Evolutionary conservation across 1,284 basidiomycete genomes (phyloP).

Genomic region (Pseudozyma pruni): DNA sequence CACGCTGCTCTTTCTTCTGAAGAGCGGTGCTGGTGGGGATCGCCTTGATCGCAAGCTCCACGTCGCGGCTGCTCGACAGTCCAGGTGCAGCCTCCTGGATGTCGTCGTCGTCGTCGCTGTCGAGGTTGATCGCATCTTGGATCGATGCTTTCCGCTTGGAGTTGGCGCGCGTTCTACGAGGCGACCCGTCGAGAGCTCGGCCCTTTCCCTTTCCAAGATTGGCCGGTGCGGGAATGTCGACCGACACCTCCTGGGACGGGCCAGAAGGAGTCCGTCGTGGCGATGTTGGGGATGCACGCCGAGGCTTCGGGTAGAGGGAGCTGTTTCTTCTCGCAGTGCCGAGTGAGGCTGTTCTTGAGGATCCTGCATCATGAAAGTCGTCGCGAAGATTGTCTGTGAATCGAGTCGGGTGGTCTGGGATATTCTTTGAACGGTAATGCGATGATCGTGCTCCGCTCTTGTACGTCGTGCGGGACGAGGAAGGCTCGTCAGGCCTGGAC

Average conservation of each 20-base stretch:
- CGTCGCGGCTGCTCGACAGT: not conserved
- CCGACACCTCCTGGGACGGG: not conserved
- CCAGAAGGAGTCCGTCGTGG: too few species aligned
- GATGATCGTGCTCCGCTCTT: too few species aligned
- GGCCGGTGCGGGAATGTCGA: not conserved
- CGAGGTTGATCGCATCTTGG: slow-evolving; percentile 7
- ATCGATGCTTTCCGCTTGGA: slow-evolving; percentile 1
- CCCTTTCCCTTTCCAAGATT: slow-evolving; percentile 20
- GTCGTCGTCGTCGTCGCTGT: slow-evolving; percentile 12
- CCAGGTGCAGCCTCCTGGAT: not conserved
- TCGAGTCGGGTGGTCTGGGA: not conserved
- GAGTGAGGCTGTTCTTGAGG: too few species aligned
- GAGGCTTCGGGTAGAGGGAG: too few species aligned
- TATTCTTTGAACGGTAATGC: not conserved
- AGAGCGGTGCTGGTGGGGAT: slow-evolving; percentile 7
- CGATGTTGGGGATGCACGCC: too few species aligned
- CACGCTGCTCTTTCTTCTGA: slow-evolving; percentile 13
- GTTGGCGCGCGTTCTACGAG: slow-evolving; percentile 2
- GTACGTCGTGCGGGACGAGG: not conserved
- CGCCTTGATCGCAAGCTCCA: not conserved
- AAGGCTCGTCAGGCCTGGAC: not conserved
- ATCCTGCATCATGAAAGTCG: not conserved
- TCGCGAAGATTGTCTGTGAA: slow-evolving; percentile 6
- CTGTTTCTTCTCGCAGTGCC: not conserved
- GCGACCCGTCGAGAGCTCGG: slow-evolving; percentile 11